Evolutionary conservation across 768 basidiomycete genomes (phyloP).

Genomic region (Pisolithus albus): DNA sequence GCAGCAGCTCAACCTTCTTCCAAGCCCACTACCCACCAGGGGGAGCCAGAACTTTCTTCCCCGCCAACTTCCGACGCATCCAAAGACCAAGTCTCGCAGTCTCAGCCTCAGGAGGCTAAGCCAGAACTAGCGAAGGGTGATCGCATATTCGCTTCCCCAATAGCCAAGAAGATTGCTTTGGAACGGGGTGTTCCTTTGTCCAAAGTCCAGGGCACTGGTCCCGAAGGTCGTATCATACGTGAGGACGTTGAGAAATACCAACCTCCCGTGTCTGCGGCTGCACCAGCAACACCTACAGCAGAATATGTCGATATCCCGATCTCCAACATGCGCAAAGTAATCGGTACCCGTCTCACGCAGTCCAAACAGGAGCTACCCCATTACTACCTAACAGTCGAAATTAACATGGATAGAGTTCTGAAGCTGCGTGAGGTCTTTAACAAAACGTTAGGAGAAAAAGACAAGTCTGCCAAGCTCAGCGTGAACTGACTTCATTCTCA

Average conservation of each 20-base stretch:
- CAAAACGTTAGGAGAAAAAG: conserved; percentile 75
- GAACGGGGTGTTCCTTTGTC: conserved; percentile 88
- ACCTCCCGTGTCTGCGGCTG: conserved; percentile 38
- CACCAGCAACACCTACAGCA: conserved; percentile 43
- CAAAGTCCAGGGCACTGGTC: conserved; percentile 89
- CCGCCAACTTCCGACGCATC: conserved; percentile 33
- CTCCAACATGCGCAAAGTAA: conserved; percentile 91
- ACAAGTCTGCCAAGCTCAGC: conserved; percentile 87
- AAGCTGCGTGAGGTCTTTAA: conserved; percentile 97
- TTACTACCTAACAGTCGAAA: conserved; percentile 91
- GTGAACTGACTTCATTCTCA: conserved; percentile 98
- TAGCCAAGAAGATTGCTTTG: conserved; percentile 95
- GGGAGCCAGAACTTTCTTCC: conserved; percentile 36
- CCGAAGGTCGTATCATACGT: conserved; percentile 88
- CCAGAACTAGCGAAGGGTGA: conserved; percentile 58
- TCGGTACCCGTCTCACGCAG: conserved; percentile 84
- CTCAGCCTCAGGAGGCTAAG: conserved; percentile 38
- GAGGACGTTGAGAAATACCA: conserved; percentile 93
- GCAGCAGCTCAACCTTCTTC: conserved; percentile 36
- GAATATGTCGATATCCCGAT: conserved; percentile 89
- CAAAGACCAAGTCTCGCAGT: conserved; percentile 28
- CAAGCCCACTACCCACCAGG: conserved; percentile 20
- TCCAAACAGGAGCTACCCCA: conserved; percentile 95
- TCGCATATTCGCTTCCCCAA: conserved; percentile 89
- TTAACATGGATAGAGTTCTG: conserved; percentile 93